Conservation (phyloP, 768 basidiomycete species). For the Melanogaster broomeanus region DNA sequence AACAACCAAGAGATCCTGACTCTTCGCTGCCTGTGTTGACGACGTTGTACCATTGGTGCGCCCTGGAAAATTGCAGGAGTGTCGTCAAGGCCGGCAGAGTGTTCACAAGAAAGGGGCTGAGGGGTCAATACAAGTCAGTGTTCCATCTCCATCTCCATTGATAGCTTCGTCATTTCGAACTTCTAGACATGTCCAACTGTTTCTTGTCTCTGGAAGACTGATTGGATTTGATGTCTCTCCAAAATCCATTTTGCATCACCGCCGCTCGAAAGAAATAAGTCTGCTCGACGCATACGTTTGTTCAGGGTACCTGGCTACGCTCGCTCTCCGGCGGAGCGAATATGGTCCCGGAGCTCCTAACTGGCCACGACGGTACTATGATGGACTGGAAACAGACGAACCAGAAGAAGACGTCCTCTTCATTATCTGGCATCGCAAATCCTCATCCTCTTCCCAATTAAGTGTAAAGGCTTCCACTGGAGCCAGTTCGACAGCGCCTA, state of each 20-base stretch:
- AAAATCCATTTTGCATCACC: constrained; percentile 55
- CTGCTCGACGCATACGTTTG: constrained; percentile 78
- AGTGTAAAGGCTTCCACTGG: constrained; percentile 9
- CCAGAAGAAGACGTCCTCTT: constrained; percentile 87
- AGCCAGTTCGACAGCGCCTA: constrained; percentile 17
- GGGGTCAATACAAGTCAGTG: constrained; percentile 78
- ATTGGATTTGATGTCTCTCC: constrained; percentile 69
- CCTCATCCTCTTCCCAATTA: constrained; percentile 12
- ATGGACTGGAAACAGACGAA: constrained; percentile 88
- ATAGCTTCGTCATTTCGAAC: neutral
- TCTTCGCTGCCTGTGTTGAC: constrained; percentile 58
- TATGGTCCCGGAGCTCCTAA: constrained; percentile 52
- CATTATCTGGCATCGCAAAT: constrained; percentile 68
- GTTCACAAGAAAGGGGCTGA: constrained; percentile 68
- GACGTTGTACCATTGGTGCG: constrained; percentile 85
- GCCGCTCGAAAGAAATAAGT: constrained; percentile 54
- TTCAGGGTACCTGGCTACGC: constrained; percentile 83
- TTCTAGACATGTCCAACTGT: constrained; percentile 64
- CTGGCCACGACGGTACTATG: constrained; percentile 77
- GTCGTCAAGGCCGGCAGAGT: constrained; percentile 73
- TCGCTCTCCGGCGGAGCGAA: constrained; percentile 63
- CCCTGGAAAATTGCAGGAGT: constrained; percentile 75
- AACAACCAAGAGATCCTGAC: constrained; percentile 53
- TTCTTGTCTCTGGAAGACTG: constrained; percentile 75
- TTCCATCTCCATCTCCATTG: neutral